phyloP scores from a whole-genome alignment of 371 early-diverging fungal genomes.

The Apophysomyces variabilis region DNA sequence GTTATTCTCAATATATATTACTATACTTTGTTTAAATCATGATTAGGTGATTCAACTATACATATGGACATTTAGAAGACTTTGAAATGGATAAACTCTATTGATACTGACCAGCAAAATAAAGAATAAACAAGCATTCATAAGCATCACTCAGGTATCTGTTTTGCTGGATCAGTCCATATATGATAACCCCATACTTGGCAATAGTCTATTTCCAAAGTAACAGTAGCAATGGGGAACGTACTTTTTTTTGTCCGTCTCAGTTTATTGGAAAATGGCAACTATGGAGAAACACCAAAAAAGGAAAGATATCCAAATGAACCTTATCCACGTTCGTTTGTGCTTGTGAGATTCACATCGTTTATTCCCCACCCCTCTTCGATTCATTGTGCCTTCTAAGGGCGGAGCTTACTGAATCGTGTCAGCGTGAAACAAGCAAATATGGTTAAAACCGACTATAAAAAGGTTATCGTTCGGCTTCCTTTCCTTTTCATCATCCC shows the following conservation, averaged over 20 bases:
- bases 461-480: constrained; percentile 7
- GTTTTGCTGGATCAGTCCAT: too few relatives aligned
- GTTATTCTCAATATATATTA: too few relatives aligned
- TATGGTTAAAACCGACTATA: not conserved
- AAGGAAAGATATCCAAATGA: not conserved
- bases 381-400: too few relatives aligned
- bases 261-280: not conserved
- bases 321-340: not conserved
- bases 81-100: too few relatives aligned
- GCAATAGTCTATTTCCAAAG: too few relatives aligned
- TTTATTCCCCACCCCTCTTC: not conserved
- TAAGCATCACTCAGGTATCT: too few relatives aligned
- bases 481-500: constrained; percentile 1
- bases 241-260: not conserved
- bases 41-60: too few relatives aligned
- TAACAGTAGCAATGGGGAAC: not conserved
- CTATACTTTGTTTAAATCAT: too few relatives aligned
- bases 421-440: constrained; percentile 1
- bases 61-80: too few relatives aligned
- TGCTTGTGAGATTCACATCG: constrained; percentile 8
- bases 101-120: too few relatives aligned
- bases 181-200: too few relatives aligned
- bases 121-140: too few relatives aligned
- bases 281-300: not conserved
- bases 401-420: constrained; percentile 1